Percentiles rank a stretch among this genome's conserved stretches.
Conservation (phyloP, 225 moss, liverwort and hornwort species). For the Bryum argenteum region DNA sequence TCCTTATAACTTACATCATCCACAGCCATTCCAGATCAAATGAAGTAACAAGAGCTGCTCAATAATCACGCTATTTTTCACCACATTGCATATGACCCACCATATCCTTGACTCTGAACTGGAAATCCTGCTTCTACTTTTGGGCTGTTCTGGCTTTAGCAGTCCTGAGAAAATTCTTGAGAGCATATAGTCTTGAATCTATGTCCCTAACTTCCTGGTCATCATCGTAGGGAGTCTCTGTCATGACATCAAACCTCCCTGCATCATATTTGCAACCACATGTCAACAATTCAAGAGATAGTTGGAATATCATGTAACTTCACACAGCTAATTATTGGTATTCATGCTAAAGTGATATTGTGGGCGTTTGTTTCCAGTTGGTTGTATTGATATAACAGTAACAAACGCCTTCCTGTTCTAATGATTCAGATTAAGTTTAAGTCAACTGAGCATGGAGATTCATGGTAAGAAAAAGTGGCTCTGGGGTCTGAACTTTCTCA, state of each 20-base stretch:
- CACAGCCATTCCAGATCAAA: too few relatives aligned
- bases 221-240: slow-evolving; percentile 36
- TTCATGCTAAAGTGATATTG: not conserved
- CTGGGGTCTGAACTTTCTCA: slow-evolving; percentile 13
- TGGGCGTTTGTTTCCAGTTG: not conserved
- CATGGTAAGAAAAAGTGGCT: not conserved
- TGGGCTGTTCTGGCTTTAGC: slow-evolving; percentile 41
- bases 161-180: slow-evolving; percentile 49
- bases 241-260: slow-evolving; percentile 48
- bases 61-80: too few relatives aligned
- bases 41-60: too few relatives aligned
- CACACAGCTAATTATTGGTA: not conserved
- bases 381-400: not conserved
- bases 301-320: not conserved
- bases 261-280: slow-evolving; percentile 20
- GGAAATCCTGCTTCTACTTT: slow-evolving; percentile 25
- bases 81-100: too few relatives aligned
- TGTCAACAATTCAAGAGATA: not conserved
- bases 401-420: not conserved
- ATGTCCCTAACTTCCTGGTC: slow-evolving; percentile 56
- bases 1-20: too few relatives aligned
- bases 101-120: too few relatives aligned
- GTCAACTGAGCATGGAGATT: slow-evolving; percentile 5
- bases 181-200: slow-evolving; percentile 61
- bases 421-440: not conserved